A percentile compares a stretch with the other conserved stretches of the same genome.
Evolutionary conservation across 768 basidiomycete genomes (phyloP).

Genomic region (Macrolepiota albuminosa): DNA sequence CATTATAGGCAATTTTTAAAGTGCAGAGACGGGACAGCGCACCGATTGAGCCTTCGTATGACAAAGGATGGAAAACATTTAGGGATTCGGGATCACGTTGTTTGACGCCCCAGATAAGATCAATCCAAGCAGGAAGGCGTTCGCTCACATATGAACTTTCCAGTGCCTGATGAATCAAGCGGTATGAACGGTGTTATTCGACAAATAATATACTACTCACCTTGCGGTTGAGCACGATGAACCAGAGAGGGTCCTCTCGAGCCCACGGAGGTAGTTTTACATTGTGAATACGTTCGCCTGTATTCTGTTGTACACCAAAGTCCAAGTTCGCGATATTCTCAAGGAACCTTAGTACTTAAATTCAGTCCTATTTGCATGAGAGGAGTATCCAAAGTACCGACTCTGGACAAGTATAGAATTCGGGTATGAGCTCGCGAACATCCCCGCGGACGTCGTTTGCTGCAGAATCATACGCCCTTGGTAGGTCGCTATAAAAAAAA

Average conservation of each 20-base stretch:
- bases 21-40: constrained; percentile 5
- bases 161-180: constrained; percentile 50
- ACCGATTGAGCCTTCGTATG: constrained; percentile 90
- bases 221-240: constrained; percentile 72
- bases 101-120: constrained; percentile 87
- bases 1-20: neutral
- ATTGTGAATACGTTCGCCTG: constrained; percentile 77
- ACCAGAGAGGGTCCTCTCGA: constrained; percentile 74
- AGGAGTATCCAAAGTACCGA: constrained; percentile 24
- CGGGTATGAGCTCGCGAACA: constrained; percentile 90
- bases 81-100: constrained; percentile 72
- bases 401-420: constrained; percentile 85
- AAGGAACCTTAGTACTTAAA: constrained; percentile 55
- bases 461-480: constrained; percentile 81
- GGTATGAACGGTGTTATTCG: neutral
- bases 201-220: constrained; percentile 27
- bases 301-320: constrained; percentile 69
- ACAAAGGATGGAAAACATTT: constrained; percentile 91
- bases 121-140: constrained; percentile 85
- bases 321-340: constrained; percentile 77
- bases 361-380: neutral
- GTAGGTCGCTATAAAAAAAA: constrained; percentile 51
- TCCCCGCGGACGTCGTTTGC: constrained; percentile 85
- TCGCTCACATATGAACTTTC: constrained; percentile 87
- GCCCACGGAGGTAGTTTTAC: constrained; percentile 94